Percentiles rank a stretch among this genome's conserved stretches.
These are phyloP conservation scores for Saururus chinensis DNA, from an alignment of 164 flowering plant species.

Conservation along the genomic window DNA sequence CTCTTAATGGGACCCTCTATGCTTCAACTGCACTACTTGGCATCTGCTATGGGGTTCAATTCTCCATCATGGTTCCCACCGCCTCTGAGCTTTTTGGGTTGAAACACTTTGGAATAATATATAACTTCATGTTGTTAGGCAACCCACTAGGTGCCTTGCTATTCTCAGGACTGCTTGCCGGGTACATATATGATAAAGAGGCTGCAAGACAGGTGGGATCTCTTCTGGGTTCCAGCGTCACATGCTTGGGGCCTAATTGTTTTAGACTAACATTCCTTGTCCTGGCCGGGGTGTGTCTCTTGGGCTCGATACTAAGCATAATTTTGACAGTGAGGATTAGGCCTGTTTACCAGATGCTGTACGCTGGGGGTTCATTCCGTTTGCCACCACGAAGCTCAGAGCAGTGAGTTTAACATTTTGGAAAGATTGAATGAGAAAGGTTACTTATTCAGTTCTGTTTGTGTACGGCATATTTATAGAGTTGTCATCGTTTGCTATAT, in stretches of 20 bases:
- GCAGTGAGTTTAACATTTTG: conserved; percentile 16
- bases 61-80: conserved; percentile 77
- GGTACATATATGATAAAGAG: conserved; percentile 60
- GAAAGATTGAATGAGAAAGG: neutral
- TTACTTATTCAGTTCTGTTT: neutral
- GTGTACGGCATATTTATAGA: neutral
- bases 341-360: conserved; percentile 84
- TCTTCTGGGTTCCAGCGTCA: conserved; percentile 11
- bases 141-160: conserved; percentile 81
- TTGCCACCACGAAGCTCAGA: conserved; percentile 36
- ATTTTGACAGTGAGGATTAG: conserved; percentile 45
- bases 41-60: conserved; percentile 78
- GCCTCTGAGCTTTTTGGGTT: conserved; percentile 87
- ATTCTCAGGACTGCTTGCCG: conserved; percentile 73
- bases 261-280: conserved; percentile 61
- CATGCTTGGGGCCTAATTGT: conserved; percentile 73
- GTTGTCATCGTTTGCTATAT: neutral
- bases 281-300: conserved; percentile 54
- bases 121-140: conserved; percentile 58
- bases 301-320: conserved; percentile 50
- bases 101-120: conserved; percentile 66
- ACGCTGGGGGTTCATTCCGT: conserved; percentile 72
- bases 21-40: conserved; percentile 72
- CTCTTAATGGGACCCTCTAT: conserved; percentile 51
- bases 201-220: conserved; percentile 44